These are phyloP conservation scores for Sutorius eximius DNA, from an alignment of 1,284 basidiomycete genomes.

Conservation along the genomic window DNA sequence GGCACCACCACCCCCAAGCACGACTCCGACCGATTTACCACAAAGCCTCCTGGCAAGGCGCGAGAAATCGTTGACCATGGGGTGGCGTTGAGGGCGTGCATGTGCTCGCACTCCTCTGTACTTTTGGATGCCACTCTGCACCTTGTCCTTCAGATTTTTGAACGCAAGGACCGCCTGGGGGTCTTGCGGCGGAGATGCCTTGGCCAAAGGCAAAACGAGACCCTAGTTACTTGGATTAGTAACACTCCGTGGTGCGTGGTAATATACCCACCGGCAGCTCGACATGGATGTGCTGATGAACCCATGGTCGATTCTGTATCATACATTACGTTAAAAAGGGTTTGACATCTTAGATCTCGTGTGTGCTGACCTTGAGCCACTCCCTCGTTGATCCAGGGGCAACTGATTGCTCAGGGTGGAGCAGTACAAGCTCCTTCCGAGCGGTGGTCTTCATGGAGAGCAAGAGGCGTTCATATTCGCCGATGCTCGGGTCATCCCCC, in stretches of 20 bases:
- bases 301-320: conserved; percentile 85
- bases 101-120: conserved; percentile 76
- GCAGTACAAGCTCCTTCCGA: conserved; percentile 91
- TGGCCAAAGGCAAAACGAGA: conserved; percentile 63
- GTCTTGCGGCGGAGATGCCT: conserved; percentile 65
- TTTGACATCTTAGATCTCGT: background rate
- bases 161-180: conserved; percentile 88
- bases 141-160: conserved; percentile 87
- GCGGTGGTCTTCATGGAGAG: conserved; percentile 97
- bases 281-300: conserved; percentile 90
- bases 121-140: conserved; percentile 86
- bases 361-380: conserved; percentile 84
- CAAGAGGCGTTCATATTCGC: conserved; percentile 91
- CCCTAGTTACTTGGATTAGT: conserved; percentile 44
- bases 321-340: conserved; percentile 4
- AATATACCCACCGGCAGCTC: conserved; percentile 68
- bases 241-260: background rate
- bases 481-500: conserved; percentile 86
- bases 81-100: conserved; percentile 69
- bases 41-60: conserved; percentile 89
- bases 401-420: conserved; percentile 91
- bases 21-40: conserved; percentile 91
- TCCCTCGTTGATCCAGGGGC: conserved; percentile 90
- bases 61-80: conserved; percentile 91
- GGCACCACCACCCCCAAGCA: conserved; percentile 95